Percentiles rank a stretch among this genome's conserved stretches.
These are phyloP conservation scores for Ophiostoma sp. DNA, from an alignment of 2,329 filamentous ascomycete species.

Conservation along the genomic window DNA sequence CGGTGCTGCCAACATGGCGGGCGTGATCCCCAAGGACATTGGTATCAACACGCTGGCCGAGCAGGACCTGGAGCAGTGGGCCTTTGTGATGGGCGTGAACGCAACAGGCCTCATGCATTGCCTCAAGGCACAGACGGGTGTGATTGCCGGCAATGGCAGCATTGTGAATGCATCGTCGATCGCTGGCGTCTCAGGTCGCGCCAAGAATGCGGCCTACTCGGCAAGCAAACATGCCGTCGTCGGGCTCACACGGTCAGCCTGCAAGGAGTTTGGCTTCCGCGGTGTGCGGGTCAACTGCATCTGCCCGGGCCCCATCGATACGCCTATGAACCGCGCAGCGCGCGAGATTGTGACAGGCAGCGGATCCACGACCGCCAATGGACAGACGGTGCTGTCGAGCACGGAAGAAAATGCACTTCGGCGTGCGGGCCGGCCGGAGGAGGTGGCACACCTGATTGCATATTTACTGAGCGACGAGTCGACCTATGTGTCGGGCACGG, in stretches of 20 bases:
- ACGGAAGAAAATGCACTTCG: not conserved
- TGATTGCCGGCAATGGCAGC: constrained; percentile 35
- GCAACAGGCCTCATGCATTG: constrained; percentile 24
- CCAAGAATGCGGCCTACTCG: constrained; percentile 27
- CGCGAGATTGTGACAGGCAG: constrained; percentile 19
- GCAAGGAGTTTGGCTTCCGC: constrained; percentile 22
- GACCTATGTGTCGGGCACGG: not conserved
- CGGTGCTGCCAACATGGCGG: constrained; percentile 52
- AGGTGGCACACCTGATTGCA: constrained; percentile 1
- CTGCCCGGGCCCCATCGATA: constrained; percentile 21
- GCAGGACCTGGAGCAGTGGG: constrained; percentile 34
- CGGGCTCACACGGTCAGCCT: constrained; percentile 23
- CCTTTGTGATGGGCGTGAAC: constrained; percentile 23
- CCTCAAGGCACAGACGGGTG: constrained; percentile 27
- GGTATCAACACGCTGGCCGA: constrained; percentile 39
- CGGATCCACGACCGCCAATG: not conserved
- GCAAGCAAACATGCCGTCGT: constrained; percentile 25
- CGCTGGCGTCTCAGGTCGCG: constrained; percentile 35
- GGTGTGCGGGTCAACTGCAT: constrained; percentile 24
- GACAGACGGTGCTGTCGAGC: not conserved
- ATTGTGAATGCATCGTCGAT: constrained; percentile 42
- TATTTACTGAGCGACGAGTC: constrained; percentile 1
- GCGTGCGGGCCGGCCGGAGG: not conserved
- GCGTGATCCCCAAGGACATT: constrained; percentile 40
- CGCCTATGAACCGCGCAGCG: constrained; percentile 19